Evolutionary conservation across 352 stramenopile genomes (phyloP), one percentile per base, ranked within the genome.

Genomic region (Phytophthora pini): DNA sequence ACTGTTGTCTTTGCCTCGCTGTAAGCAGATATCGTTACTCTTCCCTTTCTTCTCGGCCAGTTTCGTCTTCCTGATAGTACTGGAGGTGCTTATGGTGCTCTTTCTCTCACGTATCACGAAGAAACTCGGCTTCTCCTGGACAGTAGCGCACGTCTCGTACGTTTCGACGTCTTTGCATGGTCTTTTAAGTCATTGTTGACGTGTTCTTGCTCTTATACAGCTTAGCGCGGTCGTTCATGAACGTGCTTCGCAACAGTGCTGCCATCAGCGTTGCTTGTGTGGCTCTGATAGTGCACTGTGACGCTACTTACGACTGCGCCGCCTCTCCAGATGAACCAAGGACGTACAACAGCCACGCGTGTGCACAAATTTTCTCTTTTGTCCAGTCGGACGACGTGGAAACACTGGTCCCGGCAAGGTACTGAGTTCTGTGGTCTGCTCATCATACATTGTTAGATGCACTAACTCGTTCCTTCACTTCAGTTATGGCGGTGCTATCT

Each of bases 41-140:
- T 93, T 96, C 29, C 88, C 88, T 7, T 94, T 96, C 59, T 96
- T 96, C 65, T 93, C 80, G 9, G 79, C 84, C 22, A 93, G 79
- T 56, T 90, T 96, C 41, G 70, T 87, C 49, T 89, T 93, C 38
- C 67, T 96, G 11, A 77, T 91, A 20, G 47, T 84, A 2, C 72
- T 96, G 8, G 85, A 96, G 49, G 64, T 91, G 56, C 54, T 92
- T 22, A 88, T 90, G 77, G 73, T 76, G 53, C 70, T 90, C 5
- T 79, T 87, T 27, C 63, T 94, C 8, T 82, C 77, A 29, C 75
- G 83, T 8, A 65, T 89, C 17, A 86, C 74, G 29, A 77, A 71
- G 50, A 74, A 71, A 40, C 57, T 90, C 9, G 78, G 81, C 10
- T 77, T 87, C n/a, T 72, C 77, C 0, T 93, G 84, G 79, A 76